Percentiles rank a stretch among this genome's conserved stretches.
These are phyloP conservation scores for Lanmaoa rubissima DNA, from an alignment of 768 basidiomycete genomes.

Conservation along the genomic window DNA sequence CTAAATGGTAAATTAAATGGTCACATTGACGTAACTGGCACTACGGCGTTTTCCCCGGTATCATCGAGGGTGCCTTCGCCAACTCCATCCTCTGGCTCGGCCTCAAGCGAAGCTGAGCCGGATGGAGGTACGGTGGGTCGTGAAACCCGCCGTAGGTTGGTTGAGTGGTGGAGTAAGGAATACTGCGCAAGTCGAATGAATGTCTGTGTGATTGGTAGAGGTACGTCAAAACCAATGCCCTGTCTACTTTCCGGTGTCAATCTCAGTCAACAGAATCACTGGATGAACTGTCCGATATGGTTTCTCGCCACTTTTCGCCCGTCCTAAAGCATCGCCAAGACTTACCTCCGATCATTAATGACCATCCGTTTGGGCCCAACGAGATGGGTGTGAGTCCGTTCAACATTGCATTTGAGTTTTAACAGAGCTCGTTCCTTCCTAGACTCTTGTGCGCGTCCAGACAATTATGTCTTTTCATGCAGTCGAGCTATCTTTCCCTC, in stretches of 20 bases:
- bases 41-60: constrained; percentile 41
- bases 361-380: constrained; percentile 74
- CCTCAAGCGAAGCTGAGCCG: constrained; percentile 57
- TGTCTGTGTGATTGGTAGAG: constrained; percentile 76
- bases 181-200: constrained; percentile 85
- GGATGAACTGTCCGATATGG: constrained; percentile 65
- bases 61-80: constrained; percentile 60
- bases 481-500: constrained; percentile 77
- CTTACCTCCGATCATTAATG: constrained; percentile 58
- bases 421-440: constrained; percentile 19
- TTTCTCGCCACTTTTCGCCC: constrained; percentile 67
- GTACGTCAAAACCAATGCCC: constrained; percentile 34
- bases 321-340: constrained; percentile 62
- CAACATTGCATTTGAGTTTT: constrained; percentile 1
- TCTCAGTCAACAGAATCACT: constrained; percentile 55
- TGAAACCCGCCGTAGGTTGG: constrained; percentile 72
- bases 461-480: constrained; percentile 87
- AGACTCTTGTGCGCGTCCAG: constrained; percentile 83
- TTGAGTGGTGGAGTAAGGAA: constrained; percentile 83
- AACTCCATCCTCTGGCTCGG: constrained; percentile 53
- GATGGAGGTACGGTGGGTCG: constrained; percentile 78
- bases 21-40: constrained; percentile 17
- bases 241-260: not conserved
- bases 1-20: constrained; percentile 27
- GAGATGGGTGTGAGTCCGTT: constrained; percentile 64